Conservation (phyloP, 257 asterid species). For the Gentiana straminea region DNA sequence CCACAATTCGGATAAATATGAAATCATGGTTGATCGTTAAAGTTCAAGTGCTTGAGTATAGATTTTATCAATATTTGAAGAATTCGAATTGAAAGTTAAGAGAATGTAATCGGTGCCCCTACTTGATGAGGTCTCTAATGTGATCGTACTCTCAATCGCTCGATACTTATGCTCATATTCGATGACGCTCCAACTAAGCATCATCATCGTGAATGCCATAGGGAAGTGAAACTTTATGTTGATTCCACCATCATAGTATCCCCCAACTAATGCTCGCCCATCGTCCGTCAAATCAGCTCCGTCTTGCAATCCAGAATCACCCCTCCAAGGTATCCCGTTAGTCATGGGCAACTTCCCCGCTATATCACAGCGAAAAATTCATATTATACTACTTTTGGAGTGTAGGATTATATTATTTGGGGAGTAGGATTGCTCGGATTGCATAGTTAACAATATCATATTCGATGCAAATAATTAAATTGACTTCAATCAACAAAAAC, state of each 20-base stretch:
- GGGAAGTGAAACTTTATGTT: constrained; percentile 72
- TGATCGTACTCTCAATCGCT: constrained; percentile 36
- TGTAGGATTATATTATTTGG: too few relatives aligned
- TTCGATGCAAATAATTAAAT: too few relatives aligned
- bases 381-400: too few relatives aligned
- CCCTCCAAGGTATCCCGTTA: constrained; percentile 66
- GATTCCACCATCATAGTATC: constrained; percentile 86
- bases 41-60: constrained; percentile 41
- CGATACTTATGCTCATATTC: constrained; percentile 77
- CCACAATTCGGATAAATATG: neutral
- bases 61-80: constrained; percentile 49
- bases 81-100: constrained; percentile 63
- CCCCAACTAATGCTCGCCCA: constrained; percentile 71
- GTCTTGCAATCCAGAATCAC: constrained; percentile 70
- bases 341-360: constrained; percentile 75
- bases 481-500: too few relatives aligned
- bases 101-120: constrained; percentile 92
- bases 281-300: constrained; percentile 51
- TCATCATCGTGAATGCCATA: constrained; percentile 85
- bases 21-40: neutral
- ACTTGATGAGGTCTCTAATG: constrained; percentile 48
- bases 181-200: constrained; percentile 85
- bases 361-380: constrained; percentile 16
- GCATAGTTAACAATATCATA: too few relatives aligned
- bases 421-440: too few relatives aligned